These are phyloP conservation scores for Coemansia erecta DNA, from an alignment of 192 early-diverging fungal species.

Conservation along the genomic window DNA sequence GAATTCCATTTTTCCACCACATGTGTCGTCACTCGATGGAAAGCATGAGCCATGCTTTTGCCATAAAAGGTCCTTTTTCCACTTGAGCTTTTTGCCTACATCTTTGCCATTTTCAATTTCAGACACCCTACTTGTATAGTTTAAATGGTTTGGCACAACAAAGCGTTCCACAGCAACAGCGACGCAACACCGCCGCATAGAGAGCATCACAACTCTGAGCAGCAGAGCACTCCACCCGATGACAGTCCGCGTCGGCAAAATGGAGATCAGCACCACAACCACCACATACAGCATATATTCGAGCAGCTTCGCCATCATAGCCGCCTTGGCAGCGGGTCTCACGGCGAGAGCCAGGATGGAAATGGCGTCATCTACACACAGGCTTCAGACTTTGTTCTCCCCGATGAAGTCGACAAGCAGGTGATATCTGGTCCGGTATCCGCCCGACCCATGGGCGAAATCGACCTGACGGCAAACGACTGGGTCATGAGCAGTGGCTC, in stretches of 20 bases:
- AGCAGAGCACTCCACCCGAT: neutral
- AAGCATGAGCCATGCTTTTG: too few relatives aligned
- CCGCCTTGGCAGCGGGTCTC: neutral
- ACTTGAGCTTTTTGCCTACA: too few relatives aligned
- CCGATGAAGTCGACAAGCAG: constrained; percentile 19
- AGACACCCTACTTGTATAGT: too few relatives aligned
- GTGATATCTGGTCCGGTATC: constrained; percentile 31
- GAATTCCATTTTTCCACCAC: too few relatives aligned
- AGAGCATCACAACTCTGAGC: neutral
- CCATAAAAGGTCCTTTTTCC: too few relatives aligned
- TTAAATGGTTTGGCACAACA: too few relatives aligned
- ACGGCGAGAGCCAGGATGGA: neutral
- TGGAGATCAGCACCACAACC: too few relatives aligned
- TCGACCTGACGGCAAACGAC: constrained; percentile 47
- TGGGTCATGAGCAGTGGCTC: constrained; percentile 22
- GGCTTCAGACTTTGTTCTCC: constrained; percentile 45
- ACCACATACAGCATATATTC: neutral
- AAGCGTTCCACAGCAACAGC: too few relatives aligned
- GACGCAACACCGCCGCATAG: too few relatives aligned
- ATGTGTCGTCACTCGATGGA: too few relatives aligned
- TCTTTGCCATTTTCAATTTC: too few relatives aligned
- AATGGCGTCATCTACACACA: constrained; percentile 33
- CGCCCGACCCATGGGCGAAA: constrained; percentile 25
- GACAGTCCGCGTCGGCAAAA: too few relatives aligned
- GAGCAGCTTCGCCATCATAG: neutral